phyloP scores from a whole-genome alignment of 1,284 basidiomycete species.

The Cutaneotrichosporon arboriforme region DNA sequence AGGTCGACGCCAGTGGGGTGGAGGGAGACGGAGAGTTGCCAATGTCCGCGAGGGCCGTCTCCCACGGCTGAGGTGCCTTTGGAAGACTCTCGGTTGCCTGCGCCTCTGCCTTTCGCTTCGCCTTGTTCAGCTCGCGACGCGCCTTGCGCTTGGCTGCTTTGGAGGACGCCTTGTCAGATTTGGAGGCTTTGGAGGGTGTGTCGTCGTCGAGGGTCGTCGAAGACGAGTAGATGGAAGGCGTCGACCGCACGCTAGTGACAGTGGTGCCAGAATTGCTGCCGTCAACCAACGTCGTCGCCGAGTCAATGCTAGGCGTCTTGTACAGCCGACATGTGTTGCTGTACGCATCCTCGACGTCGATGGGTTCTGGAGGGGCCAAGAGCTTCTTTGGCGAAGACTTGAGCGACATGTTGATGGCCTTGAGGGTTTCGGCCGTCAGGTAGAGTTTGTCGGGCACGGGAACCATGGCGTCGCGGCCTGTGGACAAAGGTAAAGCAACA shows the following conservation, averaged over 20 bases:
- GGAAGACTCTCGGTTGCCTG: background rate
- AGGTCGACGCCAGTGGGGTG: background rate
- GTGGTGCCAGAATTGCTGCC: background rate
- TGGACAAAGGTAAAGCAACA: too few species aligned
- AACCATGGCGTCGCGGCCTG: too few species aligned
- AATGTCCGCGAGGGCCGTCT: slow-evolving; percentile 8
- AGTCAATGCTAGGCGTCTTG: background rate
- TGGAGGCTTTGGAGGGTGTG: slow-evolving; percentile 27
- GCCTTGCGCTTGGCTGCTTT: slow-evolving; percentile 39
- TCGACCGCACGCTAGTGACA: background rate
- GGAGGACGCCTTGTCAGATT: slow-evolving; percentile 43
- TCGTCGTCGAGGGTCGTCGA: background rate
- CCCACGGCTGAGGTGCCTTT: slow-evolving; percentile 8
- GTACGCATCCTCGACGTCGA: too few species aligned
- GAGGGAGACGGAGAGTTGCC: background rate
- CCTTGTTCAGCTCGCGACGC: slow-evolving; percentile 7
- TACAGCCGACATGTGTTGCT: background rate
- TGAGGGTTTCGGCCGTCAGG: too few species aligned
- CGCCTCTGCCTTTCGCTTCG: slow-evolving; percentile 5
- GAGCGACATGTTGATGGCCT: too few species aligned
- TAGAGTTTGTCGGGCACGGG: too few species aligned
- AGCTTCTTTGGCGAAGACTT: too few species aligned
- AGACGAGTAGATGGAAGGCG: background rate
- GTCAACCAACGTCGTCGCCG: background rate
- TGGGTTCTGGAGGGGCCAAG: too few species aligned